Evolutionary conservation across 2,329 filamentous ascomycete genomes (phyloP), one percentile per base, ranked within the genome.

Genomic region (Bipolaris cookei): DNA sequence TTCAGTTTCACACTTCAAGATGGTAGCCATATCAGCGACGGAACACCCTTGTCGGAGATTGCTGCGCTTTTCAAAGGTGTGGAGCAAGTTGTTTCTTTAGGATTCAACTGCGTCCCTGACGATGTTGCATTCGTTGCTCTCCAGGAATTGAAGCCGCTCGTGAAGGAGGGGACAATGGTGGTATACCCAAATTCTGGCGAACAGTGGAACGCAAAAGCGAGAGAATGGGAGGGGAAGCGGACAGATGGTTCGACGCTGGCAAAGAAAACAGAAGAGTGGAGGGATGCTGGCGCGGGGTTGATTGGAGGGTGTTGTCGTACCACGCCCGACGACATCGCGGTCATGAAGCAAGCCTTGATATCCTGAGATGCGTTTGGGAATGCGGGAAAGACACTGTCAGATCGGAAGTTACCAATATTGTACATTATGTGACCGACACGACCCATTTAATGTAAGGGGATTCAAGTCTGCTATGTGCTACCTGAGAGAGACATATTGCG

Each of bases 271-370:
- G 59, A 53, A 56, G 67, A 76, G 44, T 78, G 74, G 71, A 64
- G 68, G 51, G 56, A 61, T 3, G 69, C 69, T 25, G 79, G 80
- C 1, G 80, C 78, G 8, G 71, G 70, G 51, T 53, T 81, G 42
- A 74, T 82, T 46, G 80, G 80, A 10, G 80, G 80, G 1, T 82
- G 80, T 62, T 82, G 80, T 69, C 70, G 80, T 51, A 81, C 77
- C 13, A 76, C 74, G 4, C 79, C 79, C 0, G 66, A 70, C 8
- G 77, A 80, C 57, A 77, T 80, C n/a, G 53, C 58, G 28, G 67
- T 69, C 10, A 73, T 79, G 63, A 54, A 56, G 41, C 55, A 66
- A 42, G 64, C 68, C 23, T 51, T 77, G 53, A 20, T 44, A 37
- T 34, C 13, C 7, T 50, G n/a, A 50, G n/a, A 11, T 8, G 3